Evolutionary conservation across 345 rosid species (phyloP).

Genomic region (Eucalyptus curtisii): DNA sequence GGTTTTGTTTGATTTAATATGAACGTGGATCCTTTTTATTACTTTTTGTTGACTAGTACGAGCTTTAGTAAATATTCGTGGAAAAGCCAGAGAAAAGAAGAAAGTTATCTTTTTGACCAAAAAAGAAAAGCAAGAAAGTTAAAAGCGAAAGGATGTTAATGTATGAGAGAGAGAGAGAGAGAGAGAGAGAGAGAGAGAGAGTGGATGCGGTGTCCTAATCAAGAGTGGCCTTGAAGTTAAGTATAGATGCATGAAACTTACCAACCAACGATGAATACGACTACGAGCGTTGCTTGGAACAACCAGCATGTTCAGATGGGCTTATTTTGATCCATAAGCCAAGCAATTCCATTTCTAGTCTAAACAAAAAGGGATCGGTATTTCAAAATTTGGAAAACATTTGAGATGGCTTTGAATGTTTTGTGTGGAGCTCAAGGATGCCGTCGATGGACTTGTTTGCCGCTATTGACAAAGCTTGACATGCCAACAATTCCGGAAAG

Average conservation of each 20-base stretch:
- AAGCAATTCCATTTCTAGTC: neutral
- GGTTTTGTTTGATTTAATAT: neutral
- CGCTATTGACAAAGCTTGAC: neutral
- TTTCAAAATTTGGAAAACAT: neutral
- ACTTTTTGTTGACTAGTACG: neutral
- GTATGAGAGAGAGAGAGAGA: neutral
- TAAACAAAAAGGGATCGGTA: neutral
- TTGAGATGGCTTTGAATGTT: neutral
- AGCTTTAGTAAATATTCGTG: neutral
- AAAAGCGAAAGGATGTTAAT: neutral
- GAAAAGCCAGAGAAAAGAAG: neutral
- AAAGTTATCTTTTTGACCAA: neutral
- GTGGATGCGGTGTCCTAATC: neutral
- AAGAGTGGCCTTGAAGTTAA: neutral
- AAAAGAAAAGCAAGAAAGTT: neutral
- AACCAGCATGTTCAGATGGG: neutral
- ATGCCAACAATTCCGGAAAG: neutral
- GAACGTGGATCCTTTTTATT: neutral
- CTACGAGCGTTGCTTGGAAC: neutral
- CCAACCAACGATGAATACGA: neutral
- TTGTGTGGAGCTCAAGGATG: neutral
- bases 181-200: neutral
- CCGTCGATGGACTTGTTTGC: neutral
- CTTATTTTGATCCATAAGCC: neutral
- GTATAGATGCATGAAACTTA: neutral